phyloP scores from a whole-genome alignment of 352 stramenopile species.

The Pythium apleroticum region DNA sequence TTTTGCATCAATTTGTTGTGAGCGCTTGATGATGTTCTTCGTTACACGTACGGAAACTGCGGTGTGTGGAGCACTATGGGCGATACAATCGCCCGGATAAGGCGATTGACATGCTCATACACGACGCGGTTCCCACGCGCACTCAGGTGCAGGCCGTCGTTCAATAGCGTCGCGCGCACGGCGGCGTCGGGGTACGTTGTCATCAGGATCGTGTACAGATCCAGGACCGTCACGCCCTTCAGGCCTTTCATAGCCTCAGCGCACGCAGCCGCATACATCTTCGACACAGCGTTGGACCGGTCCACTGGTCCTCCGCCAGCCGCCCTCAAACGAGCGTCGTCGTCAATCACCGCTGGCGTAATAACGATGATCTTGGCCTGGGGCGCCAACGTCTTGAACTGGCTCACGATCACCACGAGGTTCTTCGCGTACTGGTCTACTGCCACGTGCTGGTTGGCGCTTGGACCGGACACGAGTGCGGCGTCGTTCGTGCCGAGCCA shows the following conservation, averaged over 20 bases:
- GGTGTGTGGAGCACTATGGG: not conserved
- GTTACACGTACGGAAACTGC: not conserved
- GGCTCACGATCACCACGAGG: slow-evolving; percentile 30
- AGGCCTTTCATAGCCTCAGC: not conserved
- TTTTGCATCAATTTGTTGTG: no score
- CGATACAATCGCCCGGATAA: not conserved
- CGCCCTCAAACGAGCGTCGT: not conserved
- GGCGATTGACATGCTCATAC: not conserved
- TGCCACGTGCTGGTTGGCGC: slow-evolving; percentile 40
- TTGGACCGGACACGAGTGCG: slow-evolving; percentile 29
- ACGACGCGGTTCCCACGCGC: not conserved
- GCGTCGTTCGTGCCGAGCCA: slow-evolving; percentile 55
- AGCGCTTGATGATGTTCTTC: no score
- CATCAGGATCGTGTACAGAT: slow-evolving; percentile 11
- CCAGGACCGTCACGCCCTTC: not conserved
- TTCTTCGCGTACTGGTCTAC: slow-evolving; percentile 43
- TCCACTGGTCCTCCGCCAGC: not conserved
- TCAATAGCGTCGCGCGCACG: not conserved
- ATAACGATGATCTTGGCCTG: slow-evolving; percentile 7
- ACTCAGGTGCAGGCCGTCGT: slow-evolving; percentile 13
- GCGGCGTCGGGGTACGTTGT: not conserved
- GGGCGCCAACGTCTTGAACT: not conserved
- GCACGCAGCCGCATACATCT: slow-evolving; percentile 7
- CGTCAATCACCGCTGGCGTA: slow-evolving; percentile 4
- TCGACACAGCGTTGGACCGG: not conserved